These are phyloP conservation scores for Canariomyces notabilis DNA, from an alignment of 2,329 filamentous ascomycete species.

Conservation along the genomic window DNA sequence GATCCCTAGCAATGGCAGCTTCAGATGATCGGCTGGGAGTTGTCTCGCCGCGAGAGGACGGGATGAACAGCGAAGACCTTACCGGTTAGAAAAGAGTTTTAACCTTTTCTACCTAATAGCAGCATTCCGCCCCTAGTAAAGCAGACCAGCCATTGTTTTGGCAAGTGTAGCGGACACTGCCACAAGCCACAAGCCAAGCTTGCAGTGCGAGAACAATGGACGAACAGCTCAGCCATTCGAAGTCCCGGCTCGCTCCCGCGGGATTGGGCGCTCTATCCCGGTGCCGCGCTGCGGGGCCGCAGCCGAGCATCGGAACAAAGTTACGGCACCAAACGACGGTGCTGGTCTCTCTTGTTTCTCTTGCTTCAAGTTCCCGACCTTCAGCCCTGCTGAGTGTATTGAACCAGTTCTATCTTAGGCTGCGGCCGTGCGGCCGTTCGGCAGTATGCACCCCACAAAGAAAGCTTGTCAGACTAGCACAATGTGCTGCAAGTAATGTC, in stretches of 20 bases:
- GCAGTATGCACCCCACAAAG: slow-evolving; percentile 1
- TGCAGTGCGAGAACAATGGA: neutral
- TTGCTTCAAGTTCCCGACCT: no score
- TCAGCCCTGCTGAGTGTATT: slow-evolving; percentile 11
- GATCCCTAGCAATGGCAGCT: no score
- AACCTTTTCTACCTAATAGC: no score
- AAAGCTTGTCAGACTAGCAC: neutral
- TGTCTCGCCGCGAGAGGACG: no score
- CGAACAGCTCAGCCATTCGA: neutral
- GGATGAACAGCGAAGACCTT: no score
- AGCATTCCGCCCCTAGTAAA: no score
- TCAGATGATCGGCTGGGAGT: no score
- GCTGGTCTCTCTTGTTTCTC: no score
- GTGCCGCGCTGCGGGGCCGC: neutral
- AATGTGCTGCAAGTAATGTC: neutral
- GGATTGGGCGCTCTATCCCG: neutral
- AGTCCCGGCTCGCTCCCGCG: neutral
- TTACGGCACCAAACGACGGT: neutral
- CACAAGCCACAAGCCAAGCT: neutral
- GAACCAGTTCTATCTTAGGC: no score
- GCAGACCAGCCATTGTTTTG: no score
- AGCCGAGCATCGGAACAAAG: slow-evolving; percentile 9
- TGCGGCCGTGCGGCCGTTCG: neutral
- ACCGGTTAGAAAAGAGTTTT: no score
- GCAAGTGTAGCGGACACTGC: no score